Evolutionary conservation across 2,329 filamentous ascomycete species (phyloP), one percentile per base, ranked within the genome.

Genomic region (Metarhizium sp.): DNA sequence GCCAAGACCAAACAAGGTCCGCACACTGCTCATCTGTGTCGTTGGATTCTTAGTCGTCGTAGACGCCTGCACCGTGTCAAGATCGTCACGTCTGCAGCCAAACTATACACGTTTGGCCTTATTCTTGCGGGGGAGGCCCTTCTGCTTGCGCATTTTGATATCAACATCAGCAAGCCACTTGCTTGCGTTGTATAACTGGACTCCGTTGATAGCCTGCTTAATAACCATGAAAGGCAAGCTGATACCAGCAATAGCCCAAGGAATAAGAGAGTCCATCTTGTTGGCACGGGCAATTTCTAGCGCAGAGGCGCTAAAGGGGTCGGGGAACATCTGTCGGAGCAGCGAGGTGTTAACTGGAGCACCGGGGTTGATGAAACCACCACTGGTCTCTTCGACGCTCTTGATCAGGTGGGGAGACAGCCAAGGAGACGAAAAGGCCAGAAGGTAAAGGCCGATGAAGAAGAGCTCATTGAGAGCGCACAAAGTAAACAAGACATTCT

Each of bases 391-490:
- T 59, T 84, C 79, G 45, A 84, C 77, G 13, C 82, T 76, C 64
- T 83, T 76, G 59, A 86, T 84, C 53, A 97, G 86, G 56, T 90
- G 90, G 1, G 94, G 92, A 2, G 90, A 94, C 55, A 97, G 83
- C 42, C 85, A 82, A 2, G 92, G 92, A 56, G 90, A 95, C 57
- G 89, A 95, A 79, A 99, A 99, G 65, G 92, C 96, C 57, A 99
- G 86, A 54, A 99, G 87, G 76, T 99, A 99, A 59, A 99, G 84
- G 34, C 90, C 92, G 68, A 99, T 96, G 79, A 99, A 99, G 80
- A 96, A 99, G 61, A 92, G 75, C 74, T 99, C 94, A 72, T 99
- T 99, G 62, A 95, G 75, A 56, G 84, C 80, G 77, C 94, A 99
- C 73, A 90, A 89, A 59, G 90, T 73, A 75, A 99, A 99, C 46